Base-by-base conservation (phyloP, 148 eudicot genomes). In the Chenopodium album region DNA sequence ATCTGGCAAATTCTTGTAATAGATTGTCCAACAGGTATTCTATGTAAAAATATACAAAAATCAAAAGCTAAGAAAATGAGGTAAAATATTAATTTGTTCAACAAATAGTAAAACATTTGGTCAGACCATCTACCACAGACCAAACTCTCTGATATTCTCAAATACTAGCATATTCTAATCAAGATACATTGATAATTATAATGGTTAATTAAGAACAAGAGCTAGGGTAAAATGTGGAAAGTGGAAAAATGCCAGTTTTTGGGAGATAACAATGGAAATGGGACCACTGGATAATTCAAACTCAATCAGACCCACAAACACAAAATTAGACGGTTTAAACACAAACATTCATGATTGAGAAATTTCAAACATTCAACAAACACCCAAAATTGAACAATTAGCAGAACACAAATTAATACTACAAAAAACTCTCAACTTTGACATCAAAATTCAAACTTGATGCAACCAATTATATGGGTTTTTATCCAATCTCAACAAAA, bases 261-360 rank as follows among this genome's bases (percentile, higher is more conserved):
- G 26, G 26, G 26, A 26, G 26, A 26, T 26, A 32, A 78, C 29
- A 28, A 29, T 10, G 70, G 11, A 26, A 2, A 74, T 67, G 32
- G 75, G 66, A 52, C 65, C 75, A 20, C 34, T 9, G 3, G 12
- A 26, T 44, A 26, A 16, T 54, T 26, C 69, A 72, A 71, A 60
- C 56, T 80, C 59, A 60, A 59, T 48, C 69, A 80, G 41, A 48
- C 73, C 46, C 83, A 81, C 34, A 31, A 32, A 63, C 60, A 31
- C 62, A 81, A 75, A 65, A 0, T 16, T 7, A 10, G 11, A 7
- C 52, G 54, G 22, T 46, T 60, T 41, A 26, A 59, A 68, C 70
- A 60, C 56, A 50, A 54, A 80, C 28, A 8, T 19, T 62, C 19
- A 62, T 17, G 2, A 7, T 17, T 9, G 70, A 59, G 56, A 28